These are phyloP conservation scores for Lactarius hatsudake DNA, from an alignment of 768 basidiomycete species.

Conservation along the genomic window DNA sequence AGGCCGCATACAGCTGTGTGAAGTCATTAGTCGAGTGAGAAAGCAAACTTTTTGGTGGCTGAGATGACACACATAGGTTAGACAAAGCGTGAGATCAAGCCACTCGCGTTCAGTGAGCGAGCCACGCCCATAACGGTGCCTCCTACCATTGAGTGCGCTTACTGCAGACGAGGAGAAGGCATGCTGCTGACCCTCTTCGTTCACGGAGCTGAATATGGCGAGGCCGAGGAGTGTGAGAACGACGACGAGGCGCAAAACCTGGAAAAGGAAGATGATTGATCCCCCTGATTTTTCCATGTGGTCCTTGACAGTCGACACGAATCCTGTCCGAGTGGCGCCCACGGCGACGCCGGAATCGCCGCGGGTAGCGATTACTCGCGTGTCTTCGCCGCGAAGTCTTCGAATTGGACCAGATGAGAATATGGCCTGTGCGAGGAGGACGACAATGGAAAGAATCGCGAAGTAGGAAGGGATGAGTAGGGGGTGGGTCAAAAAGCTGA, in stretches of 20 bases:
- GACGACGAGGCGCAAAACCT: constrained; percentile 44
- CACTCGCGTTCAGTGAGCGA: constrained; percentile 18
- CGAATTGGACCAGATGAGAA: background rate
- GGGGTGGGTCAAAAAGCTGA: constrained; percentile 17
- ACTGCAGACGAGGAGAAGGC: background rate
- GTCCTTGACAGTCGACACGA: constrained; percentile 19
- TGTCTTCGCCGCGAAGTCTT: background rate
- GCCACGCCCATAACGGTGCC: constrained; percentile 29
- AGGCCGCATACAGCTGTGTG: constrained; percentile 26
- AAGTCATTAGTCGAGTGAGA: background rate
- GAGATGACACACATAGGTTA: constrained; percentile 35
- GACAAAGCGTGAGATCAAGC: constrained; percentile 28
- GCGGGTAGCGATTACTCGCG: background rate
- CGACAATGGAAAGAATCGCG: constrained; percentile 6
- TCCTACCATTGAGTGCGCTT: constrained; percentile 28
- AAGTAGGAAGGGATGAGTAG: constrained; percentile 21
- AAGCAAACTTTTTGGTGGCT: background rate
- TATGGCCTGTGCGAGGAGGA: constrained; percentile 3
- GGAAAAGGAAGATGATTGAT: constrained; percentile 44
- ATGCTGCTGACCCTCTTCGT: constrained; percentile 32
- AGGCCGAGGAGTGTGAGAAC: constrained; percentile 49
- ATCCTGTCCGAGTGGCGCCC: background rate
- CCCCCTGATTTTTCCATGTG: constrained; percentile 49
- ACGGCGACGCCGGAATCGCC: background rate
- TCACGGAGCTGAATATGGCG: constrained; percentile 43